These are phyloP conservation scores for Ilex aquifolium DNA, from an alignment of 257 asterid species.

Conservation along the genomic window DNA sequence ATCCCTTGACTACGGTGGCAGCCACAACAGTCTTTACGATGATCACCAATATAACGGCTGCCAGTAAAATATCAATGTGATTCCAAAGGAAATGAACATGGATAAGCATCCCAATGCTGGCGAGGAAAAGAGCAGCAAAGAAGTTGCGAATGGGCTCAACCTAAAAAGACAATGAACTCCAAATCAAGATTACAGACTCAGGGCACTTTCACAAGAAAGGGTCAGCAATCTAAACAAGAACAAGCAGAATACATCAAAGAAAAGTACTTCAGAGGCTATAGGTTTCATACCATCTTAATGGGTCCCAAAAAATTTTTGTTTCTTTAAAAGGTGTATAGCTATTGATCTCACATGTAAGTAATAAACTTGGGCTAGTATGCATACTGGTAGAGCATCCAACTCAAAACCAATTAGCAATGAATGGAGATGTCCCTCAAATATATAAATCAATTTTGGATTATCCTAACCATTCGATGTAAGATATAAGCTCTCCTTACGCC, in stretches of 20 bases:
- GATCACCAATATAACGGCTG: conserved; percentile 71
- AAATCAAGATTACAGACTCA: conserved; percentile 20
- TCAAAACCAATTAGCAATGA: too few relatives aligned
- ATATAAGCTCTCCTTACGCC: too few relatives aligned
- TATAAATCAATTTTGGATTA: too few relatives aligned
- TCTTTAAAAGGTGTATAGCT: background rate
- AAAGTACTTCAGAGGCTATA: background rate
- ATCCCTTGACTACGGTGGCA: conserved; percentile 69
- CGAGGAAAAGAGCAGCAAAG: conserved; percentile 80
- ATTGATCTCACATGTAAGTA: background rate
- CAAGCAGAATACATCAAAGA: background rate
- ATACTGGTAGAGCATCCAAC: too few relatives aligned
- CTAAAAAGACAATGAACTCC: conserved; percentile 32
- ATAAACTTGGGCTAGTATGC: too few relatives aligned
- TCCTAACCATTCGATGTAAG: too few relatives aligned
- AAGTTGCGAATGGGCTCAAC: conserved; percentile 80
- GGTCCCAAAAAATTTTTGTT: background rate
- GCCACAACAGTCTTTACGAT: conserved; percentile 56
- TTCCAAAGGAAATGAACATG: conserved; percentile 83
- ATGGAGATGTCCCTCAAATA: too few relatives aligned
- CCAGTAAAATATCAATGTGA: conserved; percentile 74
- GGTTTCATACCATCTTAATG: background rate
- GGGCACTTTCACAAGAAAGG: background rate
- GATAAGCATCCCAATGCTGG: conserved; percentile 91
- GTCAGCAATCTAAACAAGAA: conserved; percentile 2